These are phyloP conservation scores for Fragaria nilgerrensis DNA, from an alignment of 306 rosid species.

Conservation along the genomic window DNA sequence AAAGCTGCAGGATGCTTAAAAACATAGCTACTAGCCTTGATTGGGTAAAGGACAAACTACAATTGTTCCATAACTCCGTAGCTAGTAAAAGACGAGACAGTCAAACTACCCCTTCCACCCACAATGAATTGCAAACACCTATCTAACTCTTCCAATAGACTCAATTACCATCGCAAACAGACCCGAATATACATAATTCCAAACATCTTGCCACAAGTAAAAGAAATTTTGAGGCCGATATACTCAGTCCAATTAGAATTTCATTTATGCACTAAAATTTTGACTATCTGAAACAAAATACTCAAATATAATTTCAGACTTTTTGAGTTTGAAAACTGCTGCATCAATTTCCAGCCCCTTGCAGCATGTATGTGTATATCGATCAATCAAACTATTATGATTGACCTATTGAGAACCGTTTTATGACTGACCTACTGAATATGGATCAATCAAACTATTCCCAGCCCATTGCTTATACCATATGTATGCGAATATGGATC, in stretches of 20 bases:
- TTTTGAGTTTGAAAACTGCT: too few relatives aligned
- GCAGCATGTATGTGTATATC: background rate
- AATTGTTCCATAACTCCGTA: background rate
- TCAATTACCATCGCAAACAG: background rate
- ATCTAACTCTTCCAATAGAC: background rate
- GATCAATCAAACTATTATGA: background rate
- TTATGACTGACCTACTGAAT: too few relatives aligned
- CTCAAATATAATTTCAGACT: too few relatives aligned
- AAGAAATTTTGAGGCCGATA: background rate
- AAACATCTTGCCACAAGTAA: background rate
- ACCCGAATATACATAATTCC: background rate
- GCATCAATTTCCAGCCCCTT: background rate
- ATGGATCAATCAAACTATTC: too few relatives aligned
- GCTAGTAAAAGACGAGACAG: background rate
- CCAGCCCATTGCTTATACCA: too few relatives aligned
- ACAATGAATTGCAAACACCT: background rate
- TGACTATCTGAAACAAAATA: background rate
- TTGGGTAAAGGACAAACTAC: background rate
- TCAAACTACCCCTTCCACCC: constrained; percentile 6
- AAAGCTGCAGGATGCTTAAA: background rate
- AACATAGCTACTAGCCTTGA: background rate
- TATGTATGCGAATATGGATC: too few relatives aligned
- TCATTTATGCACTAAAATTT: background rate
- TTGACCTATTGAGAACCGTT: too few relatives aligned
- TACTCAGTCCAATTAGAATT: background rate